Conservation (phyloP, 2,329 filamentous ascomycete genomes). For the Atkinsonella hypoxylon region DNA sequence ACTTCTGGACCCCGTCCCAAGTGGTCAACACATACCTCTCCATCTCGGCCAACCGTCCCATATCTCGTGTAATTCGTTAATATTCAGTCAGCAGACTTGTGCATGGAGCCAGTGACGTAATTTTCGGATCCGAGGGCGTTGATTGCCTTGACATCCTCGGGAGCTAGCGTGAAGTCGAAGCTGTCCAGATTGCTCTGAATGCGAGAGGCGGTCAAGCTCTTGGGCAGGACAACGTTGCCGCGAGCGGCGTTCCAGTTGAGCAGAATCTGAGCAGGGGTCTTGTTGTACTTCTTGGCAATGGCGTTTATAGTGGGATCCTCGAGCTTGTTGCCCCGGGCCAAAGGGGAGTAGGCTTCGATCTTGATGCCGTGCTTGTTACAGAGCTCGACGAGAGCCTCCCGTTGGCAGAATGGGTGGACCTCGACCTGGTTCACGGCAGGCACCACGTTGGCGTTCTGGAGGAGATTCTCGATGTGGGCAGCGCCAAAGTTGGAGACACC, state of each 20-base stretch:
- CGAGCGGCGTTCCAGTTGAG: conserved; percentile 71
- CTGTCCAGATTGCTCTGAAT: conserved; percentile 56
- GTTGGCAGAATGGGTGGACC: conserved; percentile 62
- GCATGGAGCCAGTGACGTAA: conserved; percentile 50
- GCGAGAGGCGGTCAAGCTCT: conserved; percentile 53
- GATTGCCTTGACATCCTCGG: conserved; percentile 48
- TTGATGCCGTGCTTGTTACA: conserved; percentile 44
- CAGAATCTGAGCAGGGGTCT: conserved; percentile 61
- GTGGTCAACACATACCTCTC: conserved; percentile 1
- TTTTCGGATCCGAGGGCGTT: conserved; percentile 54
- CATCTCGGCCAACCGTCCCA: background rate
- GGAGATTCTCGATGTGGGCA: conserved; percentile 43
- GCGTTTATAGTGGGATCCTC: conserved; percentile 48
- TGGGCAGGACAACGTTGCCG: conserved; percentile 61
- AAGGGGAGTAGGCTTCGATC: conserved; percentile 44
- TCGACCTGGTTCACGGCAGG: conserved; percentile 73
- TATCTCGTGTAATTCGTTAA: background rate
- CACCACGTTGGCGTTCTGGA: conserved; percentile 42
- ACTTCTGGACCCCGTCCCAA: conserved; percentile 1
- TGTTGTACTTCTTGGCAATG: conserved; percentile 57
- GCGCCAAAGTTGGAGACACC: conserved; percentile 73
- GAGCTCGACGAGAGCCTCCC: conserved; percentile 44
- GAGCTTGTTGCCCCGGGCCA: conserved; percentile 26
- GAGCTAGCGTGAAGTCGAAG: conserved; percentile 47
- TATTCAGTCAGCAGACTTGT: conserved; percentile 26